Evolutionary conservation across 345 rosid species (phyloP), one percentile per base, ranked within the genome.

Genomic region (Salix suchowensis): DNA sequence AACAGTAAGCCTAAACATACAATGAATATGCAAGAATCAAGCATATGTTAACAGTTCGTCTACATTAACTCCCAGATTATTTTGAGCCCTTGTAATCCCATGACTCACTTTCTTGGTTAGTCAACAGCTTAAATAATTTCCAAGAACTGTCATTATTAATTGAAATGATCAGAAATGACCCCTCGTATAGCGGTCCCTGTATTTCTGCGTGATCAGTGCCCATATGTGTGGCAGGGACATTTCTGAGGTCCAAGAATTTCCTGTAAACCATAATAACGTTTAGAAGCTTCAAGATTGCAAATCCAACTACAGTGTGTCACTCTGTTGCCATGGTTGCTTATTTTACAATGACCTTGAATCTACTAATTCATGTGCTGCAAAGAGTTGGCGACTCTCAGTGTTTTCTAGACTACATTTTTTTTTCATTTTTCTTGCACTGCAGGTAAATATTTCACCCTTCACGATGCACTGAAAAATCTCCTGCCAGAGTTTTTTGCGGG

Each of bases 401-500:
- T 15, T 36, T 6, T 42, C 42, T 67, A 21, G 28, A 40, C 23
- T 46, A 19, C 10, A 28, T 10, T 15, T 73, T n/a, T 66, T 64
- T 24, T 40, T 72, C 42, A 19, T 58, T 50, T 23, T 50, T 70
- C 48, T 62, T 72, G 42, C 48, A 54, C 44, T 75, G 83, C 89
- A 90, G 98, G 89, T 78, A 93, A 88, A 85, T 90, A 77, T 81
- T 87, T 92, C 78, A 89, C 92, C 30, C 74, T 92, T 55, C 69
- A 54, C 0, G 94, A 92, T 70, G 97, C 97, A 6, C 74, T 95
- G 50, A 85, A 80, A 86, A 76, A 62, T 70, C 88, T 93, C 67
- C 83, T 92, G 76, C 97, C 98, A 0, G 90, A 84, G 80, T 77
- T 76, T 79, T 82, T 80, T 67, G 65, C 73, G 23, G 76, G 77